Conservation (phyloP, 345 rosid species). For the Eucalyptus brandiana region DNA sequence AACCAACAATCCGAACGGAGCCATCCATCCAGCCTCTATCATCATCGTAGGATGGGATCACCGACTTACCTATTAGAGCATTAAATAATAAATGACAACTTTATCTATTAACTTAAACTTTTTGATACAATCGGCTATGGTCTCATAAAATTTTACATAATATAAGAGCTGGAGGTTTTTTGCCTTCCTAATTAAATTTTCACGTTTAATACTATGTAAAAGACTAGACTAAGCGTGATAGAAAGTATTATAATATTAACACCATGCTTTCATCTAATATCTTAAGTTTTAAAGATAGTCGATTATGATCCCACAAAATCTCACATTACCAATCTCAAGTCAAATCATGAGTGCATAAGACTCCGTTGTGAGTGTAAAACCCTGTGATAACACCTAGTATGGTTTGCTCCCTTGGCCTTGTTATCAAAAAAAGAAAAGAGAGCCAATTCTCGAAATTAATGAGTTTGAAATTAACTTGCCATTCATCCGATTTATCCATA, state of each 20-base stretch:
- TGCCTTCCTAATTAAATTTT: no score
- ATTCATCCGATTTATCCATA: neutral
- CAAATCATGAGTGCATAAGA: neutral
- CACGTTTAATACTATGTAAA: fast-evolving
- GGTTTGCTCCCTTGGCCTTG: neutral
- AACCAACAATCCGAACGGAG: neutral
- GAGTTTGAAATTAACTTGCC: neutral
- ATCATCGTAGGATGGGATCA: neutral
- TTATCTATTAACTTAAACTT: no score
- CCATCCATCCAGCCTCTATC: neutral
- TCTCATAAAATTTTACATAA: no score
- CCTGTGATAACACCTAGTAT: neutral
- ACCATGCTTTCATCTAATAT: no score
- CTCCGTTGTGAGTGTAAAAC: neutral
- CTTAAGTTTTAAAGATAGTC: fast-evolving
- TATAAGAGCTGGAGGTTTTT: no score
- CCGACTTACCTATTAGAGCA: neutral
- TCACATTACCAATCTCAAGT: neutral
- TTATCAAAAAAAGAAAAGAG: neutral
- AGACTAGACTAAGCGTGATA: no score
- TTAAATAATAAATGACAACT: no score
- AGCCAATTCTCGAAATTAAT: neutral
- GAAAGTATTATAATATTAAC: no score
- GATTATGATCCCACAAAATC: fast-evolving
- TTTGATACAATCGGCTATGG: fast-evolving